Percentiles rank a stretch among this genome's conserved stretches.
Conservation (phyloP, 768 basidiomycete species). For the Tylopilus sp. region DNA sequence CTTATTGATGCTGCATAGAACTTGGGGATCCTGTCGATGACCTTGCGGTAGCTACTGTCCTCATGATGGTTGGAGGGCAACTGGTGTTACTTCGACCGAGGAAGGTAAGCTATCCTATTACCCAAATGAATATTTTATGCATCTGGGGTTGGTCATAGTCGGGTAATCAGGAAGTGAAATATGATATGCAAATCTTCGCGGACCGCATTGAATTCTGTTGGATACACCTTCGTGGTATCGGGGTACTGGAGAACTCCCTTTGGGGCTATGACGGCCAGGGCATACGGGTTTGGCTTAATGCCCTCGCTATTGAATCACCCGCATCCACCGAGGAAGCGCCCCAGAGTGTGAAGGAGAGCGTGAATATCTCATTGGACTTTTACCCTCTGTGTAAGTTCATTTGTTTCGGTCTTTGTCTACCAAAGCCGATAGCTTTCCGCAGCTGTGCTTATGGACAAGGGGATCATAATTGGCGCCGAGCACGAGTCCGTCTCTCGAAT, state of each 20-base stretch:
- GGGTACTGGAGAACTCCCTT: conserved; percentile 90
- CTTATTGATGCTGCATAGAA: conserved; percentile 45
- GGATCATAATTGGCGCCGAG: conserved; percentile 95
- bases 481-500: conserved; percentile 75
- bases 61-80: conserved; percentile 93
- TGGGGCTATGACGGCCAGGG: conserved; percentile 95
- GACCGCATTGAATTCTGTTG: conserved; percentile 98
- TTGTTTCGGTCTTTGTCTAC: neutral
- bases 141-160: conserved; percentile 45
- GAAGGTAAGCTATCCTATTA: conserved; percentile 50
- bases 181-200: conserved; percentile 96
- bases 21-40: conserved; percentile 94
- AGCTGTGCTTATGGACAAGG: conserved; percentile 99
- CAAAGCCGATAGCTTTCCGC: conserved; percentile 5
- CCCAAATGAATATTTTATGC: neutral
- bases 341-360: conserved; percentile 82
- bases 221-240: conserved; percentile 95
- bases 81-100: conserved; percentile 86
- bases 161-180: conserved; percentile 84
- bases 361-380: conserved; percentile 88
- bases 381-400: conserved; percentile 81
- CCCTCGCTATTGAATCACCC: conserved; percentile 78
- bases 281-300: conserved; percentile 94
- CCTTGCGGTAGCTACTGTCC: conserved; percentile 87
- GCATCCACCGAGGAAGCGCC: conserved; percentile 33